Evolutionary conservation across 768 basidiomycete genomes (phyloP), one percentile per base, ranked within the genome.

Genomic region (Chalciporus piperatus): DNA sequence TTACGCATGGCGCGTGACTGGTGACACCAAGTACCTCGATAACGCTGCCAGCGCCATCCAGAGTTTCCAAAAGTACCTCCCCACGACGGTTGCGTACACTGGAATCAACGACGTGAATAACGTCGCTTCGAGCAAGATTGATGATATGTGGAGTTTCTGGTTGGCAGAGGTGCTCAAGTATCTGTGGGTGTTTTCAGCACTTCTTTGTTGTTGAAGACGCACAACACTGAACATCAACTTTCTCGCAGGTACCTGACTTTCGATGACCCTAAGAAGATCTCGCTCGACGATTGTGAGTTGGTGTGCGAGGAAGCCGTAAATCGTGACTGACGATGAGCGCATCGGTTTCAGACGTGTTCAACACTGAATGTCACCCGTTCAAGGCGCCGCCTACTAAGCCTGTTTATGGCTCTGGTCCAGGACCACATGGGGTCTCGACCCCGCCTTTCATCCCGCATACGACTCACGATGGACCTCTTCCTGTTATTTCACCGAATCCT

Each of bases 101-200:
- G 83, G 80, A 0, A 65, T 89, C 52, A 66, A 73, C 44, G 76
- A 89, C 51, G 84, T 88, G 6, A 75, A 82, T 53, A 66, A 77
- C 45, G 63, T 55, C 28, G 60, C 62, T 12, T 65, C 72, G 17
- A 63, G 58, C 7, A 66, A 74, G 58, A 74, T 83, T n/a, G 80
- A 89, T 57, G 80, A 84, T 52, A 85, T 77, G 58, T 76, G 83
- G 66, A 87, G 84, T 56, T 91, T 81, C 66, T 77, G 75, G 65
- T 89, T 86, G 54, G 85, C 82, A 0, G 89, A 91, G 70, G 84
- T 85, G 40, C 68, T 89, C 61, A 89, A 89, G 65, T 89, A 90
- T 61, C 57, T 89, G 83, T 88, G 48, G 16, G 60, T 63, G 62
- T 62, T 9, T 1, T 30, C 22, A 7, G 7, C 1, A 30, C 46